Conservation (phyloP, 169 alveolate genomes). For the Plasmodium yoelii region DNA sequence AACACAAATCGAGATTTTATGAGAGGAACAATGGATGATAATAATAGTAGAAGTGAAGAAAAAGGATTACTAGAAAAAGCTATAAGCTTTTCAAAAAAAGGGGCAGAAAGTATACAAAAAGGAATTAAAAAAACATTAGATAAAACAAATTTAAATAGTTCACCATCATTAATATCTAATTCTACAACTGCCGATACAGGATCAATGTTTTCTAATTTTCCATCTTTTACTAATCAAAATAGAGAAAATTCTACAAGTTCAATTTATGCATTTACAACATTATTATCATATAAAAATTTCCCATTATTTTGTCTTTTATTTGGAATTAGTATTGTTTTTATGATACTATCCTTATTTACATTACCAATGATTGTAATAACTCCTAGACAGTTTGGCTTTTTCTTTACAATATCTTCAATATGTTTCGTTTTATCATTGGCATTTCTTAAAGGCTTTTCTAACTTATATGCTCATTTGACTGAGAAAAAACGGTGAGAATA, state of each 20-base stretch:
- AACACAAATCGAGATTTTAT: conserved; percentile 37
- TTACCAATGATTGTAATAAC: conserved; percentile 72
- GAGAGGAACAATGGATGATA: conserved; percentile 43
- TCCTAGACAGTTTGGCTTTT: conserved; percentile 67
- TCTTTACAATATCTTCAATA: conserved; percentile 59
- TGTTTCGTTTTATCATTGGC: conserved; percentile 60
- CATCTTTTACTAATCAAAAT: conserved; percentile 44
- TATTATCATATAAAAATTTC: conserved; percentile 55
- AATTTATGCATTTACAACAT: conserved; percentile 30
- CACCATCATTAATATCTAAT: conserved; percentile 44
- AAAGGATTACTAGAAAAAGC: conserved; percentile 64
- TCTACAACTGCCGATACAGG: conserved; percentile 66
- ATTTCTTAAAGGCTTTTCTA: conserved; percentile 50
- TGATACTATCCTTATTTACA: conserved; percentile 51
- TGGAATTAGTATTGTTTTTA: conserved; percentile 55
- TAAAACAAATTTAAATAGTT: conserved; percentile 38
- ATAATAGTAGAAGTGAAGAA: conserved; percentile 25
- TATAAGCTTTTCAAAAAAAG: conserved; percentile 53
- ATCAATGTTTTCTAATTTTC: conserved; percentile 70
- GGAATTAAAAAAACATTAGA: conserved; percentile 64
- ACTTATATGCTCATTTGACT: conserved; percentile 29
- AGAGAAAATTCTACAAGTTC: conserved; percentile 43
- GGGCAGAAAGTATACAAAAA: conserved; percentile 67
- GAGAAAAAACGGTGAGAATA: conserved; percentile 47
- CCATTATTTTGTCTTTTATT: conserved; percentile 62